Conservation (phyloP, 2,329 filamentous ascomycete species). For the Aspergillus ochraceoroseus region DNA sequence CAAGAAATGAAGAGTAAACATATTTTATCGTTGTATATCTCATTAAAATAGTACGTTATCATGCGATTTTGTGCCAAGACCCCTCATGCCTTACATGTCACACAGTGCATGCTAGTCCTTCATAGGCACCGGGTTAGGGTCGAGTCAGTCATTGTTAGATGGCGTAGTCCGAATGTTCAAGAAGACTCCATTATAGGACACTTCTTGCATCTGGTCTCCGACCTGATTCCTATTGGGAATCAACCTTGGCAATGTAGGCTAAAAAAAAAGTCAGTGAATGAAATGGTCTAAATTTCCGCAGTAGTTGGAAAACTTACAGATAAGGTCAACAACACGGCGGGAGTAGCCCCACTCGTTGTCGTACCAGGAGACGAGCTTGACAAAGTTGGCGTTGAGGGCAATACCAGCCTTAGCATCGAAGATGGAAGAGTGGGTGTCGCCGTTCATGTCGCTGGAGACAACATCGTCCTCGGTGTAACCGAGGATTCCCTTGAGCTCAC, state of each 20-base stretch:
- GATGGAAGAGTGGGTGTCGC: constrained; percentile 91
- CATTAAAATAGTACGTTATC: constrained; percentile 30
- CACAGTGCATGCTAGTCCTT: constrained; percentile 10
- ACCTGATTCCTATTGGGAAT: constrained; percentile 48
- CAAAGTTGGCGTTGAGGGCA: constrained; percentile 95
- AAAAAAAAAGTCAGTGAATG: no score
- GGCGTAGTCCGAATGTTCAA: constrained; percentile 11
- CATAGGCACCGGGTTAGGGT: constrained; percentile 8
- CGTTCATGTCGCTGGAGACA: constrained; percentile 90
- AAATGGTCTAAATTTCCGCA: constrained; percentile 21
- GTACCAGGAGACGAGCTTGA: constrained; percentile 98
- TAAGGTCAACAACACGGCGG: constrained; percentile 83
- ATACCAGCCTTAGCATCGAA: constrained; percentile 99
- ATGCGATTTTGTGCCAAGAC: constrained; percentile 23
- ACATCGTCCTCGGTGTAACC: constrained; percentile 96
- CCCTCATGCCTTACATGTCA: constrained; percentile 5
- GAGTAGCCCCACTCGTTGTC: constrained; percentile 99
- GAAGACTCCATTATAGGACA: constrained; percentile 30
- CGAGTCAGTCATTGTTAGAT: constrained; percentile 10
- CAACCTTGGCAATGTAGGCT: constrained; percentile 73
- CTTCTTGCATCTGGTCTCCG: constrained; percentile 31
- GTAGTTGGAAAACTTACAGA: constrained; percentile 33
- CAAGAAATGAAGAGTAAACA: not conserved
- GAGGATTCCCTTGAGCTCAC: constrained; percentile 83
- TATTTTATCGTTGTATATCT: constrained; percentile 22